Conservation (phyloP, 176 grass and related monocot genomes). For the Lolium rigidum region DNA sequence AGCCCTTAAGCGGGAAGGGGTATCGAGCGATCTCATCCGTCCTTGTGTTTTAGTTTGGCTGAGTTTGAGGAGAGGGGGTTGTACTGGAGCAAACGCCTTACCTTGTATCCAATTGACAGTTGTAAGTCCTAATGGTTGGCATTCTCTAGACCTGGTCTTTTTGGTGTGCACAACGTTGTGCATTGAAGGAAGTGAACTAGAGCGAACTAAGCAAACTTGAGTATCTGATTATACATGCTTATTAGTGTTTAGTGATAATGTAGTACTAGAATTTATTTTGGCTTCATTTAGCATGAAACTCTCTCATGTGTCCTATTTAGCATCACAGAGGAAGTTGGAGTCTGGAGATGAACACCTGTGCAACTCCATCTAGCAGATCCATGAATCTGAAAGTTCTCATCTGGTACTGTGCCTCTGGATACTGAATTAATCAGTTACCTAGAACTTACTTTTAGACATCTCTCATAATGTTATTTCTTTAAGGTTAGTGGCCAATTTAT, state of each 20-base stretch:
- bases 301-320: not conserved
- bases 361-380: conserved; percentile 14
- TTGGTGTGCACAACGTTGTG: not conserved
- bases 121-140: not conserved
- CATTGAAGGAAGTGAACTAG: not conserved
- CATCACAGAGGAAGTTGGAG: not conserved
- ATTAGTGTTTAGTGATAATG: not conserved
- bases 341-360: not conserved
- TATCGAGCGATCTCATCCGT: too few relatives aligned
- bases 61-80: too few relatives aligned
- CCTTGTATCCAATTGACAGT: conserved; percentile 10
- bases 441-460: not conserved
- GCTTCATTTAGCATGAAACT: conserved; percentile 3
- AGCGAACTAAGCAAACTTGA: conserved; percentile 18
- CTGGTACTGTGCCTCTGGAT: not conserved
- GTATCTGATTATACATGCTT: not conserved
- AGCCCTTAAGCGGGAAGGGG: too few relatives aligned
- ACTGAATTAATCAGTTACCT: not conserved
- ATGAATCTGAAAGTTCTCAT: conserved; percentile 19
- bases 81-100: too few relatives aligned
- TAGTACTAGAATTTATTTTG: not conserved
- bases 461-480: not conserved
- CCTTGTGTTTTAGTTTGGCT: too few relatives aligned
- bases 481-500: not conserved
- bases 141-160: not conserved